phyloP scores from a whole-genome alignment of 2,329 filamentous ascomycete genomes.

The Fusarium ramigenum region DNA sequence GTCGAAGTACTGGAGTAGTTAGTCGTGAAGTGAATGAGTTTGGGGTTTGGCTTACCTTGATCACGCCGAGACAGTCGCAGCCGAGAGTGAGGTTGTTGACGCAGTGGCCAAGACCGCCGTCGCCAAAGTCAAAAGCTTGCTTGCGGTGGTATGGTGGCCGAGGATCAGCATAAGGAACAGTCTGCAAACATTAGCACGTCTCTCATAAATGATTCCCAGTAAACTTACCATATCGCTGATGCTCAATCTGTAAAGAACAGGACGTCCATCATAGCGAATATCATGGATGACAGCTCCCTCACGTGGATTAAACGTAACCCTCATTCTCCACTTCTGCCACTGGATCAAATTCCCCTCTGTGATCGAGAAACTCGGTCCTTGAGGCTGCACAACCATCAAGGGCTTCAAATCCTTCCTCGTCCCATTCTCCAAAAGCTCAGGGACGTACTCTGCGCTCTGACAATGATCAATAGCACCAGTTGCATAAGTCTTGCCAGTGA shows the following conservation, averaged over 20 bases:
- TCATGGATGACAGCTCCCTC: slow-evolving; percentile 77
- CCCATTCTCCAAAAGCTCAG: slow-evolving; percentile 53
- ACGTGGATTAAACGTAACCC: slow-evolving; percentile 74
- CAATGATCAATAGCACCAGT: slow-evolving; percentile 45
- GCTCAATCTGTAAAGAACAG: slow-evolving; percentile 72
- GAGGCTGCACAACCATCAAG: slow-evolving; percentile 57
- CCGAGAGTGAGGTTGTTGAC: slow-evolving; percentile 74
- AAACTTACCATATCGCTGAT: slow-evolving; percentile 71
- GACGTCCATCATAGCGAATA: slow-evolving; percentile 71
- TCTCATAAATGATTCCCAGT: too few relatives aligned
- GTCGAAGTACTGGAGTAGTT: slow-evolving; percentile 46
- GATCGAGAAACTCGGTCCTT: slow-evolving; percentile 54
- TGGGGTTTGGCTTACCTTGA: slow-evolving; percentile 46
- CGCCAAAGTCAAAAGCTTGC: slow-evolving; percentile 76
- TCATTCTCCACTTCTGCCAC: slow-evolving; percentile 75
- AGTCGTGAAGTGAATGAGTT: rapidly evolving
- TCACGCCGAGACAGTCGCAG: slow-evolving; percentile 74
- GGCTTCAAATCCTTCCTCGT: slow-evolving; percentile 65
- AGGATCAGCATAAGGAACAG: slow-evolving; percentile 72
- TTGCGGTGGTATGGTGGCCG: slow-evolving; percentile 71
- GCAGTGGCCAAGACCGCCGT: slow-evolving; percentile 70
- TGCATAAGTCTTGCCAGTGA: slow-evolving; percentile 29
- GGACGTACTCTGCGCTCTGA: slow-evolving; percentile 50
- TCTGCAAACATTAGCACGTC: slow-evolving; percentile 28
- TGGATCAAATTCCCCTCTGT: slow-evolving; percentile 53